These are phyloP conservation scores for Cyclotella cryptica DNA, from an alignment of 108 stramenopile genomes.

Conservation along the genomic window DNA sequence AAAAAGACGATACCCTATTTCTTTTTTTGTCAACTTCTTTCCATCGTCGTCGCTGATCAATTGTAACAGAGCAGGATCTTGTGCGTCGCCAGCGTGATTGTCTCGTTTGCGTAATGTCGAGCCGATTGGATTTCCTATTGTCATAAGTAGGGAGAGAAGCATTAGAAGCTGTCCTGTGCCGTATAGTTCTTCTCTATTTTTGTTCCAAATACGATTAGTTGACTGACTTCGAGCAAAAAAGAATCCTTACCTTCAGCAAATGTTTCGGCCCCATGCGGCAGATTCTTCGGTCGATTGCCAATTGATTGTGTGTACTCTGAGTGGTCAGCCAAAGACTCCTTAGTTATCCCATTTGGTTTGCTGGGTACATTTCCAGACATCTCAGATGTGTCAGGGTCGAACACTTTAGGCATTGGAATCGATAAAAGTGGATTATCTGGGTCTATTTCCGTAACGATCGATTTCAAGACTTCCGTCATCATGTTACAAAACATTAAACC, in stretches of 20 bases:
- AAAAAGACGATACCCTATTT: slow-evolving; percentile 62
- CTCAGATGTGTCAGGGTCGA: background rate
- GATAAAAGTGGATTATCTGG: slow-evolving; percentile 46
- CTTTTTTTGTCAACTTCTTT: slow-evolving; percentile 63
- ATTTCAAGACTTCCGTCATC: slow-evolving; percentile 61
- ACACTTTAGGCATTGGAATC: slow-evolving; percentile 14
- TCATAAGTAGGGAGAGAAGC: background rate
- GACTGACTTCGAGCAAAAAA: no score
- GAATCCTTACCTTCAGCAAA: no score
- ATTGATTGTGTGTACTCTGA: no score
- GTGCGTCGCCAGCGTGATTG: background rate
- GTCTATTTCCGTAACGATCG: slow-evolving; percentile 68
- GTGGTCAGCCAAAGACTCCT: no score
- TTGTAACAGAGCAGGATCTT: slow-evolving; percentile 8
- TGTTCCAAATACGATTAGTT: no score
- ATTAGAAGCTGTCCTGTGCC: background rate
- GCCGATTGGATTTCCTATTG: slow-evolving; percentile 49
- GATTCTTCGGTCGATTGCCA: no score
- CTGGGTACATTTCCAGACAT: background rate
- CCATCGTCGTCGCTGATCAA: slow-evolving; percentile 28
- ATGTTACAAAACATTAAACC: slow-evolving; percentile 69
- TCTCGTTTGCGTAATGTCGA: slow-evolving; percentile 68
- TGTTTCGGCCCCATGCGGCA: no score
- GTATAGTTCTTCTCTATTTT: no score
- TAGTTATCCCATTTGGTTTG: no score